Conservation (phyloP, 2,329 filamentous ascomycete species). For the Exophiala dermatitidis region DNA sequence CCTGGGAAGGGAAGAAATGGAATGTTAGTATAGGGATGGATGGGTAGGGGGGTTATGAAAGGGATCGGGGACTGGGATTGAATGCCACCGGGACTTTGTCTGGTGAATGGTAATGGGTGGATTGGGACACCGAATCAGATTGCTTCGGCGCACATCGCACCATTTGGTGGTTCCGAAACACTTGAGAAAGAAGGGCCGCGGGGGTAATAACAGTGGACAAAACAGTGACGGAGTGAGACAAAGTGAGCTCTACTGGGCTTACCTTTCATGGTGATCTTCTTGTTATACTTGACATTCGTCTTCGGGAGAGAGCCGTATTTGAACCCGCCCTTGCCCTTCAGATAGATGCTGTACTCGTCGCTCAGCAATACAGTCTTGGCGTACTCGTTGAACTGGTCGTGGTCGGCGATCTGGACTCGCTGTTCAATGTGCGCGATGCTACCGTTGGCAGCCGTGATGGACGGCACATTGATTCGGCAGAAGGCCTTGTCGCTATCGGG, state of each 20-base stretch:
- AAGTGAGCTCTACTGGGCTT: slow-evolving; percentile 8
- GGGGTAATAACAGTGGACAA: background rate
- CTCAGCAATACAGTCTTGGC: slow-evolving; percentile 43
- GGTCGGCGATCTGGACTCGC: slow-evolving; percentile 37
- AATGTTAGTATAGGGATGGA: background rate
- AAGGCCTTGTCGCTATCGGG: slow-evolving; percentile 38
- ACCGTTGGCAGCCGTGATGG: slow-evolving; percentile 39
- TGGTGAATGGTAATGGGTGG: no score
- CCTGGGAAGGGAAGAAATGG: slow-evolving; percentile 34
- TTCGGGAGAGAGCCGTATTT: slow-evolving; percentile 46
- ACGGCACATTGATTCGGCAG: slow-evolving; percentile 41
- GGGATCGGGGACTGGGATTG: background rate
- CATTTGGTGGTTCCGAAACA: no score
- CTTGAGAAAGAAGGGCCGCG: no score
- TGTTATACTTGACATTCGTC: slow-evolving; percentile 49
- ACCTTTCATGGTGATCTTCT: slow-evolving; percentile 53
- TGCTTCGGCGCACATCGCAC: no score
- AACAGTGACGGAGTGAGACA: background rate
- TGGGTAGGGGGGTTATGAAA: no score
- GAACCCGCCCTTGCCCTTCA: slow-evolving; percentile 48
- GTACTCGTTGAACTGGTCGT: slow-evolving; percentile 45
- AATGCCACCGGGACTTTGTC: no score
- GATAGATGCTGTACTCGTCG: slow-evolving; percentile 44
- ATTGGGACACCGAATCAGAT: no score
- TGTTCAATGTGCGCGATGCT: slow-evolving; percentile 39